These are phyloP conservation scores for Moniliophthora roreri DNA, from an alignment of 1,284 basidiomycete species.

Conservation along the genomic window DNA sequence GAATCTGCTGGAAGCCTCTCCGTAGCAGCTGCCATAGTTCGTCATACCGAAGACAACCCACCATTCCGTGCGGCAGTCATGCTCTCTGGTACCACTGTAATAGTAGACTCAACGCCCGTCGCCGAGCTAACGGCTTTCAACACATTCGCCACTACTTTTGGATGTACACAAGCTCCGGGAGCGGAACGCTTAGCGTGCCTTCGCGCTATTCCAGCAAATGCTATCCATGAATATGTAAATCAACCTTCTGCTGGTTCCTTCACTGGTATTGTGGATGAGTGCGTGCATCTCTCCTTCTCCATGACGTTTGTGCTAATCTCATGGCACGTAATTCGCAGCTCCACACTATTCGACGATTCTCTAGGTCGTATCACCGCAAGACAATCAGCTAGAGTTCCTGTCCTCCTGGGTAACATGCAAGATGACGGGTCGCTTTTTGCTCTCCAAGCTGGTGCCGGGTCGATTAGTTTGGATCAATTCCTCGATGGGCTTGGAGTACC, in stretches of 20 bases:
- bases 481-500: neutral
- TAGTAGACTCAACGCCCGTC: too few species aligned
- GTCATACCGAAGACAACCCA: neutral
- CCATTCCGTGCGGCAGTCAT: neutral
- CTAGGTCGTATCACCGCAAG: neutral
- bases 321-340: neutral
- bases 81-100: neutral
- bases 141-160: neutral
- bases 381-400: neutral
- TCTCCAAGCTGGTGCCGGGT: neutral
- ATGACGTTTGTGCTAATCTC: neutral
- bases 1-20: neutral
- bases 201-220: neutral
- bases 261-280: neutral
- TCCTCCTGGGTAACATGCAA: neutral
- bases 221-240: neutral
- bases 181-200: neutral
- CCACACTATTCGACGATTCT: neutral
- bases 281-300: neutral
- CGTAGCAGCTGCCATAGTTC: neutral
- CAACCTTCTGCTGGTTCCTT: neutral
- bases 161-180: neutral
- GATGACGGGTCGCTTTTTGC: neutral
- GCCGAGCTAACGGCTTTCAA: neutral
- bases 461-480: neutral